These are phyloP conservation scores for Stachybotrys echinatus DNA, from an alignment of 2,329 filamentous ascomycete species.

Conservation along the genomic window DNA sequence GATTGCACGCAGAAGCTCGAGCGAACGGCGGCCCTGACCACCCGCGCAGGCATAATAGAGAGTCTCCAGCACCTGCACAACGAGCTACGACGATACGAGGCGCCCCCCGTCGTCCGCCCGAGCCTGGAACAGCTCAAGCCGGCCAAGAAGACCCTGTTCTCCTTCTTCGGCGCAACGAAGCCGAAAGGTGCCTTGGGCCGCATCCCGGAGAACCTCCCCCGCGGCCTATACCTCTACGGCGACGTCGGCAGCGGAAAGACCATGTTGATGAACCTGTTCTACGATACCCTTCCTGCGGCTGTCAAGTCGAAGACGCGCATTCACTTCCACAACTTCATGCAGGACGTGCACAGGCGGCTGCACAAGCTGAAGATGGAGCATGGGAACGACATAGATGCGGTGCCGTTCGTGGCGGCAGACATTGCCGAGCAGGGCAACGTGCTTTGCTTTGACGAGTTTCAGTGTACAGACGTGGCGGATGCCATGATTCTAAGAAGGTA, in stretches of 20 bases:
- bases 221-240: constrained; percentile 90
- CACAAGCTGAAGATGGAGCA: constrained; percentile 86
- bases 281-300: constrained; percentile 78
- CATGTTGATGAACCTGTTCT: constrained; percentile 99
- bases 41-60: constrained; percentile 69
- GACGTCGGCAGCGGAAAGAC: constrained; percentile 98
- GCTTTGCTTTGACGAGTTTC: constrained; percentile 97
- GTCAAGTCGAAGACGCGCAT: constrained; percentile 85
- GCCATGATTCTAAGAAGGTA: constrained; percentile 90
- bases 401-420: constrained; percentile 91
- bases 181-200: constrained; percentile 32
- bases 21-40: constrained; percentile 6
- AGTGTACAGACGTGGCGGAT: constrained; percentile 96
- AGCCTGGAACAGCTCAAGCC: constrained; percentile 65
- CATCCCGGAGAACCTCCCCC: constrained; percentile 71
- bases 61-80: constrained; percentile 85
- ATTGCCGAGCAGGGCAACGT: constrained; percentile 82
- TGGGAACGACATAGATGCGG: constrained; percentile 82
- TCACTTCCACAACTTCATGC: constrained; percentile 99
- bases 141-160: constrained; percentile 47
- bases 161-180: constrained; percentile 51
- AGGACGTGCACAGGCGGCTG: constrained; percentile 86
- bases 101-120: constrained; percentile 71
- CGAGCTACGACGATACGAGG: constrained; percentile 67
- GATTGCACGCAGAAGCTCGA: background rate